Conservation (phyloP, 352 stramenopile species). For the Salisapilia sapeloensis region DNA sequence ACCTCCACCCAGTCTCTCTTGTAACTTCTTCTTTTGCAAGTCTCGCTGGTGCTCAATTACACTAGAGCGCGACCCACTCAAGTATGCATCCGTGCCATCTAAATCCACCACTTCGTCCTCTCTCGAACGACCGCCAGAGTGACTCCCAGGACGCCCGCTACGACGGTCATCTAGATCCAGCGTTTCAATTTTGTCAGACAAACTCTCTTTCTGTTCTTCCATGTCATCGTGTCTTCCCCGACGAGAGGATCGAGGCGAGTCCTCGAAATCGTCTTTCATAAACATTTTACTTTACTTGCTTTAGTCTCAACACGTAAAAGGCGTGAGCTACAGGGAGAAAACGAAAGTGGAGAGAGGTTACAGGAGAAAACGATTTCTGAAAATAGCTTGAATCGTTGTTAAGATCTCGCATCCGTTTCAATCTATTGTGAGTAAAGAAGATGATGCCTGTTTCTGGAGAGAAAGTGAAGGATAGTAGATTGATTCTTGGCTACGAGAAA, state of each 20-base stretch:
- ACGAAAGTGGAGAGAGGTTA: no score
- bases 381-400: no score
- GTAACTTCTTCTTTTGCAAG: slow-evolving; percentile 76
- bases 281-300: slow-evolving; percentile 30
- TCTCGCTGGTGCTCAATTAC: slow-evolving; percentile 77
- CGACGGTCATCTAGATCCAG: slow-evolving; percentile 36
- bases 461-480: no score
- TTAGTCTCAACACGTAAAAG: no score
- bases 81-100: slow-evolving; percentile 27
- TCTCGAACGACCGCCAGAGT: slow-evolving; percentile 31
- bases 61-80: slow-evolving; percentile 41
- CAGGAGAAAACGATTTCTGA: no score
- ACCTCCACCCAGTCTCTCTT: slow-evolving; percentile 62
- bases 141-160: slow-evolving; percentile 5
- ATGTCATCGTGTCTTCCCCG: slow-evolving; percentile 8
- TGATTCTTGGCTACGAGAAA: no score
- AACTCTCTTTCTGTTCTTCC: slow-evolving; percentile 12
- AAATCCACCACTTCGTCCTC: slow-evolving; percentile 62
- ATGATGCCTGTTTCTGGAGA: no score
- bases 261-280: slow-evolving; percentile 68
- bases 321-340: no score
- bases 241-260: slow-evolving; percentile 12
- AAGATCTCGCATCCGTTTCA: no score
- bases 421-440: no score
- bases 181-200: slow-evolving; percentile 44